Conservation (phyloP, 192 early-diverging fungal genomes). For the Coemansia sp. region DNA sequence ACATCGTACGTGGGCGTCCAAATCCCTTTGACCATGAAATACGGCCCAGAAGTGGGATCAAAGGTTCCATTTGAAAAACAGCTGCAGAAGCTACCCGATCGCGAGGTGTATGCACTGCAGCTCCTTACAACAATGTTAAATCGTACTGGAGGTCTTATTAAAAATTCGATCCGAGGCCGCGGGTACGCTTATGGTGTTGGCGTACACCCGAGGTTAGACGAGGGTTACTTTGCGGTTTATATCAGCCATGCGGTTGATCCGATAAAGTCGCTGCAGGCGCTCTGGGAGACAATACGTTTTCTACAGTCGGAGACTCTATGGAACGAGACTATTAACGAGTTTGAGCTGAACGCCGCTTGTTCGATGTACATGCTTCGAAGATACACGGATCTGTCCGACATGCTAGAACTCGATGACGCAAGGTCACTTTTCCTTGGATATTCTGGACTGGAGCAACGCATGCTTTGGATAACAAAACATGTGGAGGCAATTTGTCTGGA, state of each 20-base stretch:
- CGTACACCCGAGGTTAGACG: conserved; percentile 21
- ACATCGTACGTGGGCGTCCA: conserved; percentile 49
- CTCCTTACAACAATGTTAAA: conserved; percentile 68
- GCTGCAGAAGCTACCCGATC: conserved; percentile 28
- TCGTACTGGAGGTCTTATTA: conserved; percentile 76
- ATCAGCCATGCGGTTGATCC: conserved; percentile 50
- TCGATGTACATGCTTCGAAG: conserved; percentile 27
- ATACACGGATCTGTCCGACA: conserved; percentile 20
- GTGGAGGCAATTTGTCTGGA: conserved; percentile 31
- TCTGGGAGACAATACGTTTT: conserved; percentile 38
- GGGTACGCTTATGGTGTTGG: conserved; percentile 74
- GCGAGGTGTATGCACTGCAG: conserved; percentile 30
- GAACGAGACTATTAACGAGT: conserved; percentile 34
- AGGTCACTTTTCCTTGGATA: conserved; percentile 23
- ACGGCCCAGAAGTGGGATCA: not conserved
- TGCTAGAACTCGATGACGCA: conserved; percentile 35
- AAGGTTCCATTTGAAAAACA: conserved; percentile 18
- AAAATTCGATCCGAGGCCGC: conserved; percentile 73
- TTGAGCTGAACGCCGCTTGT: conserved; percentile 41
- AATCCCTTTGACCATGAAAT: conserved; percentile 19
- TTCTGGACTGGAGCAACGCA: conserved; percentile 33
- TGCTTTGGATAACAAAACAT: conserved; percentile 41
- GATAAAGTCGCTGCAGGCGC: conserved; percentile 34
- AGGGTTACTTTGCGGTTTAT: conserved; percentile 42
- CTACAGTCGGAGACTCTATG: conserved; percentile 27